Evolutionary conservation across 2,329 filamentous ascomycete species (phyloP).

Genomic region (Aciculosporium take): DNA sequence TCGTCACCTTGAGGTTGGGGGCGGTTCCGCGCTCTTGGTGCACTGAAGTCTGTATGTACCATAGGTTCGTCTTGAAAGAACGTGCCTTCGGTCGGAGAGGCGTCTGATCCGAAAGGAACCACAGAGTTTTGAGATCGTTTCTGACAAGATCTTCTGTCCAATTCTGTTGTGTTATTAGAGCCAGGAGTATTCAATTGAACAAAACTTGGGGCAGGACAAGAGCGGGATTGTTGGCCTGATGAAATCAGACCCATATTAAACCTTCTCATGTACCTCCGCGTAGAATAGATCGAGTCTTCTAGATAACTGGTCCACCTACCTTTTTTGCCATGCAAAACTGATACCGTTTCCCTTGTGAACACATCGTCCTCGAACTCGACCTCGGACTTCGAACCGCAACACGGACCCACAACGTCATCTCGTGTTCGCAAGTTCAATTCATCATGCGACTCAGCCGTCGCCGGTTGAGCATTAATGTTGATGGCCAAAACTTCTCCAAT

Average conservation of each 20-base stretch:
- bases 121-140: not conserved
- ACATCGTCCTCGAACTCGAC: constrained; percentile 43
- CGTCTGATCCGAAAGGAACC: constrained; percentile 11
- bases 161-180: not conserved
- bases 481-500: not conserved
- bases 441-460: not conserved
- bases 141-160: not conserved
- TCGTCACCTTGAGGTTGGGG: constrained; percentile 9
- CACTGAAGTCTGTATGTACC: constrained; percentile 13
- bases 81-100: constrained; percentile 28
- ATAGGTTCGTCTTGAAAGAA: constrained; percentile 52
- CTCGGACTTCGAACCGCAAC: constrained; percentile 29
- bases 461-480: not conserved
- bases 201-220: constrained; percentile 48
- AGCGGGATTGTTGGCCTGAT: constrained; percentile 44
- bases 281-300: not conserved
- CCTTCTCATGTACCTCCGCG: constrained; percentile 12
- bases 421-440: constrained; percentile 25
- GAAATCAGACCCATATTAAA: constrained; percentile 44
- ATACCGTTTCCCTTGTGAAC: constrained; percentile 12
- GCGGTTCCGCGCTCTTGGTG: constrained; percentile 7
- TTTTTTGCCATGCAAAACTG: not conserved
- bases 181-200: constrained; percentile 10
- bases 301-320: not conserved
- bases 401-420: constrained; percentile 31